These are phyloP conservation scores for Suillus subalutaceus DNA, from an alignment of 768 basidiomycete genomes.

Conservation along the genomic window DNA sequence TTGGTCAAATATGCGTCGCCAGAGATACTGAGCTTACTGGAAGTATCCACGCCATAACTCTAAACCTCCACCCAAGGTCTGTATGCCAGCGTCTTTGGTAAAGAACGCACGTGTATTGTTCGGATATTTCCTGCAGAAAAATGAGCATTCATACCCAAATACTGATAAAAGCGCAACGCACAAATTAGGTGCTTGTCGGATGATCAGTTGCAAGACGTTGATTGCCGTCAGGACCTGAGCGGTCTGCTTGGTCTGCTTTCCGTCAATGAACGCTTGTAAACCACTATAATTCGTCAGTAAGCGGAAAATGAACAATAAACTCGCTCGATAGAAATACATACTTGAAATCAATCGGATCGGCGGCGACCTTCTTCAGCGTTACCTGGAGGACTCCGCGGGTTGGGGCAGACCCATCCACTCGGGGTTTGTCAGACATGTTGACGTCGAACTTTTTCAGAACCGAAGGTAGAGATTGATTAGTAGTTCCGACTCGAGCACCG, in stretches of 20 bases:
- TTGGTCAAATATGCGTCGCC: slow-evolving; percentile 1
- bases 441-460: slow-evolving; percentile 36
- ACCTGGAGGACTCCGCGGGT: slow-evolving; percentile 36
- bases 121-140: slow-evolving; percentile 39
- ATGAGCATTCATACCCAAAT: background rate
- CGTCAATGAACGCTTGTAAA: slow-evolving; percentile 28
- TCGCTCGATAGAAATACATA: slow-evolving; percentile 19
- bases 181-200: slow-evolving; percentile 52
- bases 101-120: slow-evolving; percentile 54
- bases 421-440: slow-evolving; percentile 31
- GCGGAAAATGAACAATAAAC: background rate
- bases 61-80: slow-evolving; percentile 33
- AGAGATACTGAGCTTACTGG: slow-evolving; percentile 40
- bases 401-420: slow-evolving; percentile 11
- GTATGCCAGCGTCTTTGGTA: slow-evolving; percentile 32
- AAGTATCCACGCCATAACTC: slow-evolving; percentile 53
- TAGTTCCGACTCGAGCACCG: background rate
- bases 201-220: slow-evolving; percentile 51
- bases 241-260: slow-evolving; percentile 25
- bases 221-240: slow-evolving; percentile 38
- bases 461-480: slow-evolving; percentile 1
- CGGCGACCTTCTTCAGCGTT: slow-evolving; percentile 40
- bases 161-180: slow-evolving; percentile 24
- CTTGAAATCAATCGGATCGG: slow-evolving; percentile 40
- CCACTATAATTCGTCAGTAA: slow-evolving; percentile 20